Conservation (phyloP, 441 rosid genomes). For the Aquilaria agallochum region DNA sequence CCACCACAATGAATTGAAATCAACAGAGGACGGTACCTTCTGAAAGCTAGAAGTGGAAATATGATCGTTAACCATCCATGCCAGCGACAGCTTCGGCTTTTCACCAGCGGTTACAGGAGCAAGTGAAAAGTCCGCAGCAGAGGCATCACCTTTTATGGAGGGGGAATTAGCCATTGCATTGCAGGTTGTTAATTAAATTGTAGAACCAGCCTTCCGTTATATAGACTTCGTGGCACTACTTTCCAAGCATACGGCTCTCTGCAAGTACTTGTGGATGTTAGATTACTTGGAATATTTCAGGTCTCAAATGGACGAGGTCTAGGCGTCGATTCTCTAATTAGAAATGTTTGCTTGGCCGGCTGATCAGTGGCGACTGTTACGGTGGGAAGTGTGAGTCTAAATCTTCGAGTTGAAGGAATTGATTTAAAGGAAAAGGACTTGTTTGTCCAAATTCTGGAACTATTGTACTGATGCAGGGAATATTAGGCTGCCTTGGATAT, state of each 20-base stretch:
- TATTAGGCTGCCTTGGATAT: background rate
- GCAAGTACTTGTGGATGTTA: too few relatives aligned
- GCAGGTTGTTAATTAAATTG: background rate
- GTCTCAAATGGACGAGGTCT: too few relatives aligned
- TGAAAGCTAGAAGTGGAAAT: slow-evolving; percentile 32
- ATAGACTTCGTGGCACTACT: too few relatives aligned
- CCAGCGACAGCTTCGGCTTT: slow-evolving; percentile 10
- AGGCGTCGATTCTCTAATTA: too few relatives aligned
- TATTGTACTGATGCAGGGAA: background rate
- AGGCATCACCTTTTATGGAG: slow-evolving; percentile 14
- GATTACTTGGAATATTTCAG: too few relatives aligned
- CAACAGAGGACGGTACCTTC: slow-evolving; percentile 21
- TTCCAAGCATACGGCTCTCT: too few relatives aligned
- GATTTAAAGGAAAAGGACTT: background rate
- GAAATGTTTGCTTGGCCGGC: too few relatives aligned
- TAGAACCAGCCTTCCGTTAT: too few relatives aligned
- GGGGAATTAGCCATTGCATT: slow-evolving; percentile 25
- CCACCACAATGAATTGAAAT: background rate
- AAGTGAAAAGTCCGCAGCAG: slow-evolving; percentile 11
- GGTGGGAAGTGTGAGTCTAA: too few relatives aligned
- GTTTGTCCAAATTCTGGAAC: background rate
- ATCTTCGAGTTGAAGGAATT: too few relatives aligned
- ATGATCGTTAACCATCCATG: slow-evolving; percentile 4
- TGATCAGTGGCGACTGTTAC: too few relatives aligned
- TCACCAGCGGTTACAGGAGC: slow-evolving; percentile 11